A percentile compares a stretch with the other conserved stretches of the same genome.
phyloP scores from a whole-genome alignment of 306 rosid genomes.

The Ammopiptanthus mongolicus region DNA sequence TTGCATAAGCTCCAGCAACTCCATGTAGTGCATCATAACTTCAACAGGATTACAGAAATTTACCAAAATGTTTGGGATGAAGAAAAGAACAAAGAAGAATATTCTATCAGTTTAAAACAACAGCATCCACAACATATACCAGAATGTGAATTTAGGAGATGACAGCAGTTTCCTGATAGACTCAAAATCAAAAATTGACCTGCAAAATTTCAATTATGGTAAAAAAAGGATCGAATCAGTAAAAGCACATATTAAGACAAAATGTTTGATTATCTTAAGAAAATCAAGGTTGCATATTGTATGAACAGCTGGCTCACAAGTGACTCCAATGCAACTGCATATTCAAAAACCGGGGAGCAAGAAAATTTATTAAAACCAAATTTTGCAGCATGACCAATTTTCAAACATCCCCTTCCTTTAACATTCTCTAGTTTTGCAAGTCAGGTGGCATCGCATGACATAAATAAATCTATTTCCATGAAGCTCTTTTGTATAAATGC shows the following conservation, averaged over 20 bases:
- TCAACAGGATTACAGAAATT: conserved; percentile 18
- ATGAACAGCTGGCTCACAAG: neutral
- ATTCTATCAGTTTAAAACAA: conserved; percentile 11
- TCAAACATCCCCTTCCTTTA: conserved; percentile 7
- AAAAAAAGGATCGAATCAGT: conserved; percentile 1
- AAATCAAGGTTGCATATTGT: neutral
- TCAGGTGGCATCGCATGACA: conserved; percentile 12
- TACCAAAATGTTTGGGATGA: neutral
- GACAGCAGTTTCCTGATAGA: conserved; percentile 63
- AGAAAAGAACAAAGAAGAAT: neutral
- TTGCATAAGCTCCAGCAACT: conserved; percentile 97
- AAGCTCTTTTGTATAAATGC: neutral
- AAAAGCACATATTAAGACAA: conserved; percentile 2
- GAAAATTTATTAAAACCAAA: neutral
- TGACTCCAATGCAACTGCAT: neutral
- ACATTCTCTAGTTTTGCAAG: conserved; percentile 12
- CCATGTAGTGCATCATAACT: conserved; percentile 91
- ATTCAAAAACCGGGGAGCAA: neutral
- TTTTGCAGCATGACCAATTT: conserved; percentile 11
- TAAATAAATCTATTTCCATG: neutral
- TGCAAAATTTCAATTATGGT: conserved; percentile 30
- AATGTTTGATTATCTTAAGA: conserved; percentile 1
- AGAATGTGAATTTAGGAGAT: conserved; percentile 88
- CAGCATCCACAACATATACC: conserved; percentile 43
- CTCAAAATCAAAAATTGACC: conserved; percentile 93